These are phyloP conservation scores for Tuber borchii DNA, from an alignment of 495 filamentous ascomycete species.

Conservation along the genomic window DNA sequence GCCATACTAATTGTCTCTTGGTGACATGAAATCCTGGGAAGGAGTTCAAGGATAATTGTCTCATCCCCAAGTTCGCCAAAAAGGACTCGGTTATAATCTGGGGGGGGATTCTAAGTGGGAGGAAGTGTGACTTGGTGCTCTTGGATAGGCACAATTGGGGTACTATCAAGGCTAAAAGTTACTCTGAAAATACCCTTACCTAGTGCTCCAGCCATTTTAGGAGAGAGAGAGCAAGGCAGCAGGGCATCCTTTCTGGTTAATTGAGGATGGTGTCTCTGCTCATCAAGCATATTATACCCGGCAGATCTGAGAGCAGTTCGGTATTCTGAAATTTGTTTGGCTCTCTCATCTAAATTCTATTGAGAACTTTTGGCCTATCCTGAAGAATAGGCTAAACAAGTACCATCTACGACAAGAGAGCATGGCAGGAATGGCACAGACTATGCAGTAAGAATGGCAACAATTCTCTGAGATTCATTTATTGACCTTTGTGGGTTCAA, in stretches of 20 bases:
- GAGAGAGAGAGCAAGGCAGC: not conserved
- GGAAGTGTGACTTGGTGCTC: constrained; percentile 1
- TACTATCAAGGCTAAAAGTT: constrained; percentile 12
- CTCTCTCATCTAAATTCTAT: constrained; percentile 2
- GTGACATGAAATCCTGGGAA: constrained; percentile 2
- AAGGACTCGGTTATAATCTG: constrained; percentile 8
- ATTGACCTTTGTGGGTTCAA: constrained; percentile 11
- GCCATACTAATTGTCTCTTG: not conserved
- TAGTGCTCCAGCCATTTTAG: constrained; percentile 9
- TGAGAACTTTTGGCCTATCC: constrained; percentile 5
- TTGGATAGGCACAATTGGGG: constrained; percentile 14
- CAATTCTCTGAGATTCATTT: constrained; percentile 2
- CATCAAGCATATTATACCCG: not conserved
- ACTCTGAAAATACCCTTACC: constrained; percentile 4
- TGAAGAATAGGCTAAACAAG: not conserved
- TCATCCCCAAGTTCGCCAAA: constrained; percentile 11
- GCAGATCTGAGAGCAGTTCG: not conserved
- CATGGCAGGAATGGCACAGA: not conserved
- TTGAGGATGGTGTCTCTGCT: constrained; percentile 15
- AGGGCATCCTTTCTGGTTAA: constrained; percentile 6
- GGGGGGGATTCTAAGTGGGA: not conserved
- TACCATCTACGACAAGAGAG: not conserved
- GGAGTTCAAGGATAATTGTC: constrained; percentile 6
- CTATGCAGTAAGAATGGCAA: constrained; percentile 11
- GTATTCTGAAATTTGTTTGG: constrained; percentile 4